Evolutionary conservation across 2,329 filamentous ascomycete species (phyloP).

Genomic region (Fusarium sp.): DNA sequence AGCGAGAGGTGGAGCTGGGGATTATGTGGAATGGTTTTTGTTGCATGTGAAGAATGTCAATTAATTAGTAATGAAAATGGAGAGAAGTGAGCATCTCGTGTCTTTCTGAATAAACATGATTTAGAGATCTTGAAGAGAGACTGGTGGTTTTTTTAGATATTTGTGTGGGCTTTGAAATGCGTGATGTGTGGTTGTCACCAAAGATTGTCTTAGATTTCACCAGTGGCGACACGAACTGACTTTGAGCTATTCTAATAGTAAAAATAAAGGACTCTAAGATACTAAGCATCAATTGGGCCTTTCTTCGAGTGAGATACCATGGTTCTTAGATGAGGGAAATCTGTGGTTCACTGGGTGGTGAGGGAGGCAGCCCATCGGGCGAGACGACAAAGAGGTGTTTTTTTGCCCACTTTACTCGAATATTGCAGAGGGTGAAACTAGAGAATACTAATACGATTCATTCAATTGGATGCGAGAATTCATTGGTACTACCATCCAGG

Average conservation of each 20-base stretch:
- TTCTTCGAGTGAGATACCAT: rapidly evolving
- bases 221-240: background rate
- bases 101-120: background rate
- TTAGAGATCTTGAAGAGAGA: background rate
- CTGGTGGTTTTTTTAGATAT: background rate
- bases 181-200: background rate
- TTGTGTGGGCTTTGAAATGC: background rate
- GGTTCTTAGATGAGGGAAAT: background rate
- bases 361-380: background rate
- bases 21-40: background rate
- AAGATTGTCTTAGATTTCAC: background rate
- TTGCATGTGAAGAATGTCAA: background rate
- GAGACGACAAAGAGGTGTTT: background rate
- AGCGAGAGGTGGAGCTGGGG: background rate
- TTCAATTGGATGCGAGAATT: background rate
- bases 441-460: background rate
- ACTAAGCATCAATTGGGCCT: background rate
- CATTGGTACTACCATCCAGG: background rate
- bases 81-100: background rate
- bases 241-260: background rate
- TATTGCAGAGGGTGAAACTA: background rate
- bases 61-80: background rate
- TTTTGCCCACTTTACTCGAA: background rate
- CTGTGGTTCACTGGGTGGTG: background rate
- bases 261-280: background rate